phyloP scores from a whole-genome alignment of 2,329 filamentous ascomycete species.

The Cadophora luteo-olivacea region DNA sequence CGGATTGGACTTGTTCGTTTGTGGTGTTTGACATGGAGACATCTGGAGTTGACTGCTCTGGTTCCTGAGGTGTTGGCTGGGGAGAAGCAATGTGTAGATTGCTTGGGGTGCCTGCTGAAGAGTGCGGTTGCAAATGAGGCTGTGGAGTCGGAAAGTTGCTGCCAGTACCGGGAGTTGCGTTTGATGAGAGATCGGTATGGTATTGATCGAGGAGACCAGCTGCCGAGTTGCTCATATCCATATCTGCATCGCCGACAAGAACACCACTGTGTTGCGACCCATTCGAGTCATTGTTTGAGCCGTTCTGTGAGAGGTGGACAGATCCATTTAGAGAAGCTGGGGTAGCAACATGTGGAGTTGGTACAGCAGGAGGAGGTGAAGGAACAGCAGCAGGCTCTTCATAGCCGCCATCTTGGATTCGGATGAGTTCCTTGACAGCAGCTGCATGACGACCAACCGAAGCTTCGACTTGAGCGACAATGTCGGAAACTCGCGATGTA shows the following conservation, averaged over 20 bases:
- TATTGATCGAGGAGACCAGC: slow-evolving; percentile 73
- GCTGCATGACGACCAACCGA: slow-evolving; percentile 71
- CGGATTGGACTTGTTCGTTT: slow-evolving; percentile 37
- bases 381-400: slow-evolving; percentile 56
- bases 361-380: slow-evolving; percentile 31
- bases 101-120: slow-evolving; percentile 62
- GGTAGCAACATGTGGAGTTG: slow-evolving; percentile 51
- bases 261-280: slow-evolving; percentile 61
- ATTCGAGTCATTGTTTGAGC: slow-evolving; percentile 62
- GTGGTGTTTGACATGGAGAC: slow-evolving; percentile 23
- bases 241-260: slow-evolving; percentile 64
- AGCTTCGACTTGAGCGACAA: slow-evolving; percentile 77
- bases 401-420: slow-evolving; percentile 79
- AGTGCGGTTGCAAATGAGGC: slow-evolving; percentile 63
- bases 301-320: slow-evolving; percentile 24
- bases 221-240: slow-evolving; percentile 69
- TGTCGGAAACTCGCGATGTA: slow-evolving; percentile 66
- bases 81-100: slow-evolving; percentile 54
- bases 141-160: slow-evolving; percentile 63
- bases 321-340: slow-evolving; percentile 62
- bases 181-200: slow-evolving; percentile 65
- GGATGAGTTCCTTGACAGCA: slow-evolving; percentile 67
- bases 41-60: slow-evolving; percentile 27
- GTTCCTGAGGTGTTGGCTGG: slow-evolving; percentile 44
- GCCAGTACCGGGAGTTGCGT: slow-evolving; percentile 58